Evolutionary conservation across 2,329 filamentous ascomycete species (phyloP).

Genomic region (Venturia oleaginea): DNA sequence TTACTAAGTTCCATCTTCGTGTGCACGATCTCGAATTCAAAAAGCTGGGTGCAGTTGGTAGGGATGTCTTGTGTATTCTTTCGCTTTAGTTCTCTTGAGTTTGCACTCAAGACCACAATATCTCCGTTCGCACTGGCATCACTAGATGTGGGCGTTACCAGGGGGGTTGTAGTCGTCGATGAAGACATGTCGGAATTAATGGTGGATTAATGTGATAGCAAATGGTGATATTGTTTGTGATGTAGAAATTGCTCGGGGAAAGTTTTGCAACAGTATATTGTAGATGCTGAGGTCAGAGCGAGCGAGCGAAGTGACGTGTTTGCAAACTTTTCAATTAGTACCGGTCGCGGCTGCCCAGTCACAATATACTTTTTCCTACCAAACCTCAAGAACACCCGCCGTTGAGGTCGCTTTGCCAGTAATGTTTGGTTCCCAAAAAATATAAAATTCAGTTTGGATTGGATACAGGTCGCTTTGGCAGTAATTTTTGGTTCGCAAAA

Average conservation of each 20-base stretch:
- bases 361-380: too few relatives aligned
- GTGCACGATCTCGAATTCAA: background rate
- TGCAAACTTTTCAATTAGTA: background rate
- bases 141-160: background rate
- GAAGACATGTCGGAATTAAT: background rate
- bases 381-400: too few relatives aligned
- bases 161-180: background rate
- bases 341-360: background rate
- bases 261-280: background rate
- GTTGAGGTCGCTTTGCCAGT: too few relatives aligned
- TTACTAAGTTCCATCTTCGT: background rate
- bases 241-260: background rate
- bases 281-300: background rate
- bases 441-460: too few relatives aligned
- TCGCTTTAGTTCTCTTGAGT: background rate
- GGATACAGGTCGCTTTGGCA: background rate
- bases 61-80: background rate
- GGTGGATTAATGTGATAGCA: background rate
- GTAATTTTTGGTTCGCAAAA: too few relatives aligned
- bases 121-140: background rate
- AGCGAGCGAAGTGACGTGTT: background rate
- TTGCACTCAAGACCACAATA: background rate
- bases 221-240: background rate
- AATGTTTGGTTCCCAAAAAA: too few relatives aligned
- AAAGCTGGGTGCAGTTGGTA: background rate